Percentiles rank a stretch among this genome's conserved stretches.
These are phyloP conservation scores for Trametes coccinea DNA, from an alignment of 768 basidiomycete species.

Conservation along the genomic window DNA sequence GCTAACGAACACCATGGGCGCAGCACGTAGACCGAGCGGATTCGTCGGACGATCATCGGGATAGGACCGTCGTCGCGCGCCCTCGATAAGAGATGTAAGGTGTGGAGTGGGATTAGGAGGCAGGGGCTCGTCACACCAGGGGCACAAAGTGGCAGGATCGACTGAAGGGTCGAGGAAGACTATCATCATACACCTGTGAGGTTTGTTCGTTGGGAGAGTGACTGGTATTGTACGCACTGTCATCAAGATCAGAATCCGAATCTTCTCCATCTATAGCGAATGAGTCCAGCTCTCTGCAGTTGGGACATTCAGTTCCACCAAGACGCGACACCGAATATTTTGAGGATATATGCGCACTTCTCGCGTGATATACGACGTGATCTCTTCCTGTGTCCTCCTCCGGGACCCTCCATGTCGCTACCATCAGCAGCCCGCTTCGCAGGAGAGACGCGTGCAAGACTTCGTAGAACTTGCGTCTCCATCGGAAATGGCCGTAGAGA, in stretches of 20 bases:
- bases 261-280: constrained; percentile 15
- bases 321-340: neutral
- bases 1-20: constrained; percentile 54
- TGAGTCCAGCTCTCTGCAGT: constrained; percentile 14
- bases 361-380: neutral
- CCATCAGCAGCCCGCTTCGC: constrained; percentile 38
- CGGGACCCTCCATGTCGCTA: constrained; percentile 32
- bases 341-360: neutral
- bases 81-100: constrained; percentile 53
- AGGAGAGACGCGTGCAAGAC: constrained; percentile 35
- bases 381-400: neutral
- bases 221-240: constrained; percentile 20
- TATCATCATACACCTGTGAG: constrained; percentile 26
- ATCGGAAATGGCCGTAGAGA: constrained; percentile 46
- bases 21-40: constrained; percentile 58
- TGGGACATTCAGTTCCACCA: neutral
- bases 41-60: constrained; percentile 69
- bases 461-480: constrained; percentile 45
- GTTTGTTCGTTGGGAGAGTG: neutral
- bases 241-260: constrained; percentile 24
- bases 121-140: constrained; percentile 75
- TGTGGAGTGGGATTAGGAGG: constrained; percentile 62
- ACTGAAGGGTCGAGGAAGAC: constrained; percentile 51
- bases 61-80: constrained; percentile 53
- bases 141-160: constrained; percentile 73